Base-by-base conservation (phyloP, 495 filamentous ascomycete species). In the Tuber indicum region DNA sequence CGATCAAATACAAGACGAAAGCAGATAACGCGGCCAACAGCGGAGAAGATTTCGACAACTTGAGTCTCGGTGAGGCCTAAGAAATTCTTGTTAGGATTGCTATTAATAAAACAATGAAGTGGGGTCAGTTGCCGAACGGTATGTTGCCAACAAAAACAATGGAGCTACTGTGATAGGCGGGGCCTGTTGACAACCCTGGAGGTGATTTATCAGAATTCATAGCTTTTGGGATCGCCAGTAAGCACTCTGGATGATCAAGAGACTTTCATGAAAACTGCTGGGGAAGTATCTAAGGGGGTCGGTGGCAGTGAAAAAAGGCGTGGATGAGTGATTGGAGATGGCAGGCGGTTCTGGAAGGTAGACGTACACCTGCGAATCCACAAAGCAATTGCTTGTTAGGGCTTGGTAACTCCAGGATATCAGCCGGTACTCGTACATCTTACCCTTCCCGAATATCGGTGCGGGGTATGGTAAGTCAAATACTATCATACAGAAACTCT, bases 1-100 rank as follows among this genome's bases (percentile, higher is more conserved):
- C 92, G 91, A 85, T 99, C 96, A 85, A 96, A 94, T 76, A 98
- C 94, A 16, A 99, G 87, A 44, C 95, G 90, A 84, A 99, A 98
- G 82, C 91, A 94, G 41, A 94, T 85, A 1, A 98, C 94, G 70
- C 92, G 91, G 10, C 96, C 96, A 62, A 92, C 94, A 46, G 89
- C 89, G 78, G 91, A 92, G 83, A 98, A 94, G 75, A 96, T 94
- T 75, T 97, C 91, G 77, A 90, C 91, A 77, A 99, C 94, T 82
- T 96, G 92, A 82, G 97, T 94, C 86, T 99, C 96, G 1, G 93
- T 94, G 76, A 96, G 89, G 80, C 94, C 93, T 96, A 73, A 66
- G 49, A 76, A 39, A 42, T 49, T 49, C 19, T n/a, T 32, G 9
- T 81, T 62, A 81, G 70, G 21, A 71, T 21, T 41, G 8, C 21